Conservation (phyloP, 2,329 filamentous ascomycete species). For the Daldinia sp. region DNA sequence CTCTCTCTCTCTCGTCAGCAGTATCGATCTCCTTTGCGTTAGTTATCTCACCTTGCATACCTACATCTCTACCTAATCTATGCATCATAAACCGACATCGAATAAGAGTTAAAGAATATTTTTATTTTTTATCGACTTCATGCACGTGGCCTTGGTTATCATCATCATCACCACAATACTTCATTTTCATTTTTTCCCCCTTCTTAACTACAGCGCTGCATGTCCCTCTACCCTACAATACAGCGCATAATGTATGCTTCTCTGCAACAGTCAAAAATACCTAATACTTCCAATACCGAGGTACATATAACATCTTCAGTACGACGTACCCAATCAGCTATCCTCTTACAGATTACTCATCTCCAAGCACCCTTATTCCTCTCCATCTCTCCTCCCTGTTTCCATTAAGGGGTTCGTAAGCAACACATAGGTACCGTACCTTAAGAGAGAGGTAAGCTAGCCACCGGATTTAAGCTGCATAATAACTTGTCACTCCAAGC, state of each 20-base stretch:
- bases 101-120: not conserved
- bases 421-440: not conserved
- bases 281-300: not conserved
- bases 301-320: not conserved
- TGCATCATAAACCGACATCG: not conserved
- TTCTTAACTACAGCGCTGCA: not conserved
- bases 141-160: no score
- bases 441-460: not conserved
- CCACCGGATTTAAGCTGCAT: not conserved
- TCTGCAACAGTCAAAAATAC: not conserved
- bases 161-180: no score
- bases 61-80: not conserved
- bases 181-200: not conserved
- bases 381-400: not conserved
- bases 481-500: not conserved
- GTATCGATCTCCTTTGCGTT: conserved; percentile 1
- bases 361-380: not conserved
- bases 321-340: not conserved
- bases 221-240: not conserved
- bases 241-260: not conserved
- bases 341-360: not conserved
- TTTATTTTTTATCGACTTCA: not conserved
- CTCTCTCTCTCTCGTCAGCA: conserved; percentile 6
- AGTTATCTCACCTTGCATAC: not conserved
- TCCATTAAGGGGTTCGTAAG: not conserved